Conservation (phyloP, 768 basidiomycete species). For the Porphyrellus cyaneotinctus region DNA sequence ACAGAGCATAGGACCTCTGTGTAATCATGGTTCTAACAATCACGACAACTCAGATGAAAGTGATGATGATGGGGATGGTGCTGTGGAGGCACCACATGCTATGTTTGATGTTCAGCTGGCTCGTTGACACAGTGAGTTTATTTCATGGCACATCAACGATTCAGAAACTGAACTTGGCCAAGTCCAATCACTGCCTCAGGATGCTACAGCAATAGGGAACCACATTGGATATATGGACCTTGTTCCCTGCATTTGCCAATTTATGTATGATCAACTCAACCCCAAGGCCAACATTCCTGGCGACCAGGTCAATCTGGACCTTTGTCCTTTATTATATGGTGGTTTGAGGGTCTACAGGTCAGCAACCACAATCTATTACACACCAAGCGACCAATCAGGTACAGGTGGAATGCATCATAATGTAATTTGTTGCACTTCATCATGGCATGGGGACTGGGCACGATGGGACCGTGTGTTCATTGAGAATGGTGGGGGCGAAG, state of each 20-base stretch:
- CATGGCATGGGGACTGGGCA: not conserved
- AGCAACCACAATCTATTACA: not conserved
- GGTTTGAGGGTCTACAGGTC: not conserved
- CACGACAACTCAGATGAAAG: not conserved
- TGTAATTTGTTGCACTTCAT: not conserved
- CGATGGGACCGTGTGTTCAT: not conserved
- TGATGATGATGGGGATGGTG: not conserved
- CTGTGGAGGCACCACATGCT: not conserved
- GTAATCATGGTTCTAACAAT: no score
- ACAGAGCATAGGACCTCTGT: no score
- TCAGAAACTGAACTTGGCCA: not conserved
- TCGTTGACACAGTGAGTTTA: not conserved
- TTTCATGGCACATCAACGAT: not conserved
- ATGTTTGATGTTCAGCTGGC: not conserved
- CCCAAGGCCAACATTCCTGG: not conserved
- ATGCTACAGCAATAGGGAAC: not conserved
- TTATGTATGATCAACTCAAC: not conserved
- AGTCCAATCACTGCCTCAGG: not conserved
- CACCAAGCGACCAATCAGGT: no score
- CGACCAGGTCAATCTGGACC: not conserved
- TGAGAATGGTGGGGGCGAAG: no score
- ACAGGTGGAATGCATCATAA: not conserved
- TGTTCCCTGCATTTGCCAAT: not conserved
- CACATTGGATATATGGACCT: not conserved
- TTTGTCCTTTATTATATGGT: not conserved